Evolutionary conservation across 495 filamentous ascomycete species (phyloP), one percentile per base, ranked within the genome.

Genomic region (Chaetomium fimeti): DNA sequence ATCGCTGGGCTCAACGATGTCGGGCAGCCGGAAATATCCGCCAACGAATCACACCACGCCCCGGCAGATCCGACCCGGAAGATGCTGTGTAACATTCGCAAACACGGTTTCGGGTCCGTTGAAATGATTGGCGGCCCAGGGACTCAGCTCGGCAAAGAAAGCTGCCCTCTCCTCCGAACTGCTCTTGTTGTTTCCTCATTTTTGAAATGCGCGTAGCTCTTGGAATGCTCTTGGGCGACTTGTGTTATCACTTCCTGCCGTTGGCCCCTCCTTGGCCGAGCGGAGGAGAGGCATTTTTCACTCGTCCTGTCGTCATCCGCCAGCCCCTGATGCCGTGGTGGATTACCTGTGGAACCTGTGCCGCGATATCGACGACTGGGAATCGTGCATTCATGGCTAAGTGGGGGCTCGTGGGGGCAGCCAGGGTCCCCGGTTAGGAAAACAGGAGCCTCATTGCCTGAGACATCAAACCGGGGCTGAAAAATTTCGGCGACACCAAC

Each of bases 401-500:
- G 69, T 70, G 69, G 72, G 68, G 71, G 64, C 51, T 20, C 62
- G 66, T 65, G 61, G 62, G 62, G 61, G 58, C 48, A 5, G 1
- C 40, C n/a, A 38, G 59, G 63, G 25, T 27, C 42, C 58, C 58
- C 32, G 36, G 58, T 13, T 27, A 12, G 9, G 16, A n/a, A 45
- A 58, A 65, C 56, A 54, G 42, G 72, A 75, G 70, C 68, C 71
- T 72, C 73, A 66, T 45, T 67, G 68, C 72, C 71, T 71, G 69
- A 75, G 69, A 74, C 71, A 74, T 68, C 71, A 72, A 71, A 63
- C 42, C n/a, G 32, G 53, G 40, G 60, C 60, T 66, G 67, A 70
- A 74, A 73, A 69, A 65, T 74, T 74, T 73, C 69, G 62, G 58
- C 54, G 61, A 54, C 69, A 64, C 66, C 61, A 59, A 57, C 48